Base-by-base conservation (phyloP, 768 basidiomycete species). In the Stropharia rugosoannulata region DNA sequence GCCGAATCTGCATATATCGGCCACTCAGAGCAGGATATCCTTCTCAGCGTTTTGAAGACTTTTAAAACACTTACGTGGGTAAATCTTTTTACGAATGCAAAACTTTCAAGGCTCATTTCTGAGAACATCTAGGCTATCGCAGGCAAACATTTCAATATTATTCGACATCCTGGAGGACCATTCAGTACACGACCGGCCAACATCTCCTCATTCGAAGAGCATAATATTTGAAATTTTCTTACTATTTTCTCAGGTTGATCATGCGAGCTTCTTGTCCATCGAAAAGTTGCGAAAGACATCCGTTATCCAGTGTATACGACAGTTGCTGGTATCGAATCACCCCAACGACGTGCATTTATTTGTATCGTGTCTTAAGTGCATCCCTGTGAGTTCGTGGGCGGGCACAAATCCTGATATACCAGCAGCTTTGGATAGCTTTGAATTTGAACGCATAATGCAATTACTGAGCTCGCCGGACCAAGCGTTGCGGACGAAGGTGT, bases 371-470 rank as follows among this genome's bases (percentile, higher is more conserved):
- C 66, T 93, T 47, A 73, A 78, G 39, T 82, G 76, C 39, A 58
- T 90, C 11, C 79, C 85, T 59, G 78, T 83, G 5, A 67, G 66
- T 16, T 59, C 83, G 18, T 93, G 91, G 91, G 86, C 89, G 6
- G 91, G 90, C 11, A 83, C 79, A 8, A 70, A 67, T 6, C 67
- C 76, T 3, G 75, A 78, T 5, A 68, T 79, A 16, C 76, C 79
- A 36, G 73, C 84, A 1, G 70, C 83, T 8, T 68, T 93, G 44
- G 85, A 89, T n/a, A 81, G 75, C 51, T 81, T 80, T 78, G 90
- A 93, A 50, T 90, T 93, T 38, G 86, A 86, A 49, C 73, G 75
- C 35, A 74, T 93, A 18, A 88, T 93, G 83, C 79, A 77, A 56
- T 69, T 88, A 13, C 70, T 93, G 25, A 80, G 85, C 56, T 83